Conservation (phyloP, 257 asterid species). For the Scutellaria minor region DNA sequence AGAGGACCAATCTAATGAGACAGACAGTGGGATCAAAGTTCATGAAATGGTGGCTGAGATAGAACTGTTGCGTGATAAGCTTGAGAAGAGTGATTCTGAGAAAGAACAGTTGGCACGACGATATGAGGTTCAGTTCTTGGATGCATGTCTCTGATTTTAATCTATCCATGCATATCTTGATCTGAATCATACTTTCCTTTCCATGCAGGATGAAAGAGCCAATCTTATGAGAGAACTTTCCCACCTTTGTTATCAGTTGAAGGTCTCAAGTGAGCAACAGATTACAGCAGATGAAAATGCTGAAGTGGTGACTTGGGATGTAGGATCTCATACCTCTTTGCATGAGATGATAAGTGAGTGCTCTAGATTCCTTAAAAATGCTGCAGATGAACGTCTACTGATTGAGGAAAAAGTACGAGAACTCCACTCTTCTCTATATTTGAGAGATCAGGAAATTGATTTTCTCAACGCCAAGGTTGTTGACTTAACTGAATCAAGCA, state of each 20-base stretch:
- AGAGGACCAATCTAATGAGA: conserved; percentile 50
- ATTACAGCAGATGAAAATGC: conserved; percentile 38
- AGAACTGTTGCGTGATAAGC: conserved; percentile 58
- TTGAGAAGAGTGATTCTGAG: conserved; percentile 59
- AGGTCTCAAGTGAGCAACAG: conserved; percentile 45
- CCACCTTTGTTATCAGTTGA: conserved; percentile 49
- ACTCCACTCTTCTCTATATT: conserved; percentile 49
- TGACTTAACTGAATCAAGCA: conserved; percentile 51
- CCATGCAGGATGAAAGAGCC: conserved; percentile 70
- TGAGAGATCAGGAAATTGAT: conserved; percentile 66
- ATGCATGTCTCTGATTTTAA: conserved; percentile 30
- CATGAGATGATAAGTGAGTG: conserved; percentile 60
- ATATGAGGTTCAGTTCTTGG: conserved; percentile 61
- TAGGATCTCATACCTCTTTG: conserved; percentile 48
- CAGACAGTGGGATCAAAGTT: conserved; percentile 52
- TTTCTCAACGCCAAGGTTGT: conserved; percentile 59
- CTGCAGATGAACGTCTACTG: conserved; percentile 42
- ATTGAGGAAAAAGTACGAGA: conserved; percentile 51
- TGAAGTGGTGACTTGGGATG: conserved; percentile 14
- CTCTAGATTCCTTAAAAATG: conserved; percentile 48
- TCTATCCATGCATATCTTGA: conserved; percentile 26
- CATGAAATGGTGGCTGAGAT: conserved; percentile 60
- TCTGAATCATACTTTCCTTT: conserved; percentile 34
- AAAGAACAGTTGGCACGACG: conserved; percentile 53
- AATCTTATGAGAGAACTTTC: conserved; percentile 53